Percentiles rank a stretch among this genome's conserved stretches.
phyloP scores from a whole-genome alignment of 2,329 filamentous ascomycete genomes.

The Lachnellula subtilissima region DNA sequence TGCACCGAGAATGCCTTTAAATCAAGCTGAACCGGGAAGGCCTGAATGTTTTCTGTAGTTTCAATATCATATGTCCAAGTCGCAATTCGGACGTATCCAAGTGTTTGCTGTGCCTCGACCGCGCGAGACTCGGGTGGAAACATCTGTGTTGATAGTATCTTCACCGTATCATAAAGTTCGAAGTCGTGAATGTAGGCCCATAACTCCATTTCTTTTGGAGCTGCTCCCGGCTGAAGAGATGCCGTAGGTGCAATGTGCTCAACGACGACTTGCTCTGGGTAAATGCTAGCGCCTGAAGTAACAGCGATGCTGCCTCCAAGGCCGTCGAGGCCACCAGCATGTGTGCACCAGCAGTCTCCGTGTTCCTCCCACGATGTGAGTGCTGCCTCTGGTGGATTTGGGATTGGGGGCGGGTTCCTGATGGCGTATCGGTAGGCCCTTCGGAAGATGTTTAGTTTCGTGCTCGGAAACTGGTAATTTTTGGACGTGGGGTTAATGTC shows the following conservation, averaged over 20 bases:
- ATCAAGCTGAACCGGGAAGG: conserved; percentile 49
- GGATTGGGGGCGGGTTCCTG: conserved; percentile 18
- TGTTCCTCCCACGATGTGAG: conserved; percentile 69
- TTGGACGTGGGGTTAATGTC: conserved; percentile 57
- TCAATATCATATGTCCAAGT: conserved; percentile 49
- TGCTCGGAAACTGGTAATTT: conserved; percentile 39
- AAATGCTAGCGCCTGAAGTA: conserved; percentile 50
- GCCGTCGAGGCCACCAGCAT: conserved; percentile 35
- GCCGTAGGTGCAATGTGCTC: conserved; percentile 64
- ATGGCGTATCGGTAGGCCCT: conserved; percentile 24
- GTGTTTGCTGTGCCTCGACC: conserved; percentile 17
- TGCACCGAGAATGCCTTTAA: conserved; percentile 41
- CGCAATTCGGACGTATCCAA: conserved; percentile 52
- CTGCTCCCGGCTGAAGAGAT: conserved; percentile 56
- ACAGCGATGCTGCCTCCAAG: conserved; percentile 63
- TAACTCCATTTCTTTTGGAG: conserved; percentile 65
- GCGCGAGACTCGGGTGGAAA: conserved; percentile 35
- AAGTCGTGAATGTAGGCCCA: conserved; percentile 55
- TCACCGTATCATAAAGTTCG: conserved; percentile 31
- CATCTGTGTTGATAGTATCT: conserved; percentile 29
- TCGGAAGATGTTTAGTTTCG: conserved; percentile 21
- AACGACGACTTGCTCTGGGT: conserved; percentile 65
- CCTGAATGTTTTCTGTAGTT: conserved; percentile 39
- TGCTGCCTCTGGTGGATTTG: conserved; percentile 47
- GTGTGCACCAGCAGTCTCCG: conserved; percentile 84